Conservation (phyloP, 108 stramenopile species). For the Pseudonitzschia multiseries region DNA sequence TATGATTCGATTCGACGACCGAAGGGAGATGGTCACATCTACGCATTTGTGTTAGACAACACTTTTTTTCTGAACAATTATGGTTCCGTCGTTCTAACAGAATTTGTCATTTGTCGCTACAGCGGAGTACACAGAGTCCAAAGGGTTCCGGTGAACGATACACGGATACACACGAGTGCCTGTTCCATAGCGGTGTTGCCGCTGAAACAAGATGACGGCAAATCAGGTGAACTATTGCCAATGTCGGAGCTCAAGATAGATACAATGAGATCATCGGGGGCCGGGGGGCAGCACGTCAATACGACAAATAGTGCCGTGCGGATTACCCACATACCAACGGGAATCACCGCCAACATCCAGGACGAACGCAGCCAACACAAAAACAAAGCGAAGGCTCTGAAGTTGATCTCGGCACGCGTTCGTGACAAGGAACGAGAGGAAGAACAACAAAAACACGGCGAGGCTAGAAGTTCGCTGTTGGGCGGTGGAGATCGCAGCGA, state of each 20-base stretch:
- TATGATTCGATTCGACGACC: neutral
- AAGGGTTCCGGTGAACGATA: slow-evolving; percentile 94
- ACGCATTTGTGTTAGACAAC: neutral
- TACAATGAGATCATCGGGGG: slow-evolving; percentile 87
- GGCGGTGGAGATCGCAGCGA: slow-evolving; percentile 94
- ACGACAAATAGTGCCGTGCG: slow-evolving; percentile 98
- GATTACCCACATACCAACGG: slow-evolving; percentile 97
- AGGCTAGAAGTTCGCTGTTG: slow-evolving; percentile 70
- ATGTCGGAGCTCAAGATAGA: slow-evolving; percentile 84
- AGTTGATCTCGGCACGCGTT: slow-evolving; percentile 85
- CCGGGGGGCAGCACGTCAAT: slow-evolving; percentile 69
- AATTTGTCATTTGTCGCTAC: neutral
- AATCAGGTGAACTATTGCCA: slow-evolving; percentile 46
- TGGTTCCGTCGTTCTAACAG: neutral
- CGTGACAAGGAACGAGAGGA: slow-evolving; percentile 56
- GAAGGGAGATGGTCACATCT: no score
- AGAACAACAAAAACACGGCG: slow-evolving; percentile 51
- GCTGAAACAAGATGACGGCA: slow-evolving; percentile 40
- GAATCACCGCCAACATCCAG: slow-evolving; percentile 93
- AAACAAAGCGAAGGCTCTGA: slow-evolving; percentile 93
- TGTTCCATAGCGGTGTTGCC: slow-evolving; percentile 94
- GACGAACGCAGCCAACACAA: slow-evolving; percentile 97
- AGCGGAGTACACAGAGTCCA: slow-evolving; percentile 97
- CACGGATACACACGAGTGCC: slow-evolving; percentile 92
- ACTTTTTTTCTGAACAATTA: neutral